Base-by-base conservation (phyloP, 169 alveolate species). In the Besnoitia besnoiti region DNA sequence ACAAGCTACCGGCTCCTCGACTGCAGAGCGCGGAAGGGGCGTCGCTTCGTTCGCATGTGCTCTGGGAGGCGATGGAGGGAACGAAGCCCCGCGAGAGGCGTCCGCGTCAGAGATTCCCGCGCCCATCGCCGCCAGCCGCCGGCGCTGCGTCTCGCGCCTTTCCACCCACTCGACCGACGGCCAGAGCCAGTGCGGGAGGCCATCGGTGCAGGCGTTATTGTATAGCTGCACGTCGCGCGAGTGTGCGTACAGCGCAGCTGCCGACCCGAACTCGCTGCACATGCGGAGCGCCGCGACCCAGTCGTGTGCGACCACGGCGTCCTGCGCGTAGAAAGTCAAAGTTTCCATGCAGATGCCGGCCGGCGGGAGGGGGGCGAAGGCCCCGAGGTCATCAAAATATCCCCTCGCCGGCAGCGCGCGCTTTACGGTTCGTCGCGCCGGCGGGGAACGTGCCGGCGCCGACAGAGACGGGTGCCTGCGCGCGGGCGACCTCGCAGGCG, bases 231-330 rank as follows among this genome's bases (percentile, higher is more conserved):
- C 4, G 59, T 37, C 33, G 40, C 61, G 37, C 44, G 33, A 37
- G 59, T 77, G 87, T 4, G 40, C 87, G 40, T 77, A 77, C 87
- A 42, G 42, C n/a, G 87, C 87, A 37, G 87, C 87, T 8, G 55
- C 44, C 30, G 87, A 77, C 33, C 87, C 87, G 37, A 77, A 19
- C 50, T 77, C 50, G 4, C 61, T 77, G 87, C 87, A 40, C 37
- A 35, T 35, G 40, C 35, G 55, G 44, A 77, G 87, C 4, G 87
- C 87, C n/a, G 40, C n/a, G 4, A 77, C 87, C 87, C 87, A 77
- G 87, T 77, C 87, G 87, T 77, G 87, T 24, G 87, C 87, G 8
- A 55, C 40, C 37, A 77, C 87, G 35, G 59, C 87, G 87, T 77
- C 87, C 30, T 2, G 59, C 33, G 87, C 12, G 40, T 27, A 77